Evolutionary conservation across 345 rosid species (phyloP).

Genomic region (Acer saccharum): DNA sequence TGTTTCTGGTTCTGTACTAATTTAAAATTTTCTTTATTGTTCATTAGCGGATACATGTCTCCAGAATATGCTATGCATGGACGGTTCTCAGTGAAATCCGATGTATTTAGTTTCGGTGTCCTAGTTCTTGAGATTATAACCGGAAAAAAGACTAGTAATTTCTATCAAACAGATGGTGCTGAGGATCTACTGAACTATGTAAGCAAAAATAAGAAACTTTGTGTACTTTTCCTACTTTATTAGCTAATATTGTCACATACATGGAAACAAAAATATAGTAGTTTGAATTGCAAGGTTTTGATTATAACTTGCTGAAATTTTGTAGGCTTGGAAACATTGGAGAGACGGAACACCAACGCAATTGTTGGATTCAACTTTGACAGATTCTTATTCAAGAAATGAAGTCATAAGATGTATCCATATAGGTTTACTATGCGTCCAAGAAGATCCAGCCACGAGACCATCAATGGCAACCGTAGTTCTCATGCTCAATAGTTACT

Average conservation of each 20-base stretch:
- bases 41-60: conserved; percentile 34
- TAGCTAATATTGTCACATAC: background rate
- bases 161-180: conserved; percentile 6
- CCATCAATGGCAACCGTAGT: conserved; percentile 54
- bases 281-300: background rate
- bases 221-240: background rate
- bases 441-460: conserved; percentile 51
- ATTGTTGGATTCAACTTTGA: conserved; percentile 40
- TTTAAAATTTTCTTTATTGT: background rate
- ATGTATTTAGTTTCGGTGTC: conserved; percentile 38
- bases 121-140: conserved; percentile 33
- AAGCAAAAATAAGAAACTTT: background rate
- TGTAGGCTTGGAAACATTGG: conserved; percentile 60
- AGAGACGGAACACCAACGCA: conserved; percentile 43
- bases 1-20: background rate
- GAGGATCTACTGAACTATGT: conserved; percentile 15
- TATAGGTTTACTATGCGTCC: conserved; percentile 56
- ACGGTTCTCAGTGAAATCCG: conserved; percentile 28
- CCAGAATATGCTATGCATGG: conserved; percentile 37
- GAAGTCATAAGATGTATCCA: conserved; percentile 61
- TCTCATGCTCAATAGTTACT: conserved; percentile 42
- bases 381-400: conserved; percentile 32
- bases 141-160: conserved; percentile 22
- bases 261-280: background rate
- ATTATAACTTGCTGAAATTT: background rate